Evolutionary conservation across 768 basidiomycete genomes (phyloP), one percentile per base, ranked within the genome.

Genomic region (Cytidiella melzeri): DNA sequence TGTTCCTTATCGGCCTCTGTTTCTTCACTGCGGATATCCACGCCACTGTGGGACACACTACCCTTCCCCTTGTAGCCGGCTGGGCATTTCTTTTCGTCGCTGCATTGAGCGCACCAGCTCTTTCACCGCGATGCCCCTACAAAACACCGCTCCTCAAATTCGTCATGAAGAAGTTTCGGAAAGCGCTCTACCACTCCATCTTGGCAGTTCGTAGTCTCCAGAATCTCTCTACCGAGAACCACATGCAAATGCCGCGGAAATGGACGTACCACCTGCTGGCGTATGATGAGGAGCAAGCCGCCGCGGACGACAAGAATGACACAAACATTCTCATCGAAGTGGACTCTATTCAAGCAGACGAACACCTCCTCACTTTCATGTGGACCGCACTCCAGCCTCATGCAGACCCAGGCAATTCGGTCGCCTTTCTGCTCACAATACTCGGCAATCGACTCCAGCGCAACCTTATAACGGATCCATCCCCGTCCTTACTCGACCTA

Each of bases 1-100:
- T 48, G 13, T 48, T 48, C 47, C 41, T 48, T 40, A 19, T 43
- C 10, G 47, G 47, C 28, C 47, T 48, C 10, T 41, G 39, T 10
- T 30, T 48, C 25, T 48, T 41, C 28, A 43, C 41, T 11, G 13
- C n/a, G 10, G n/a, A 10, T 12, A 19, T 48, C 25, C 13, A 48
- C 23, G 13, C 40, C 2, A 2, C n/a, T 18, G 41, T 48, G 15
- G 39, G 39, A 5, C 19, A 27, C 10, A 41, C 41, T 20, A 43
- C 25, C 6, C 4, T 43, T n/a, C 40, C 47, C 2, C 45, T 47
- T 5, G 45, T 47, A 7, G 18, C 10, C 5, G 45, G 45, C 12
- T 47, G 45, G 45, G 45, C 45, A 6, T 24, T 47, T 12, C 26
- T 47, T 21, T 18, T 47, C 45, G 18, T 47, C 15, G 20, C 36